Evolutionary conservation across 2,329 filamentous ascomycete species (phyloP).

Genomic region (Calonectria leucothoes): DNA sequence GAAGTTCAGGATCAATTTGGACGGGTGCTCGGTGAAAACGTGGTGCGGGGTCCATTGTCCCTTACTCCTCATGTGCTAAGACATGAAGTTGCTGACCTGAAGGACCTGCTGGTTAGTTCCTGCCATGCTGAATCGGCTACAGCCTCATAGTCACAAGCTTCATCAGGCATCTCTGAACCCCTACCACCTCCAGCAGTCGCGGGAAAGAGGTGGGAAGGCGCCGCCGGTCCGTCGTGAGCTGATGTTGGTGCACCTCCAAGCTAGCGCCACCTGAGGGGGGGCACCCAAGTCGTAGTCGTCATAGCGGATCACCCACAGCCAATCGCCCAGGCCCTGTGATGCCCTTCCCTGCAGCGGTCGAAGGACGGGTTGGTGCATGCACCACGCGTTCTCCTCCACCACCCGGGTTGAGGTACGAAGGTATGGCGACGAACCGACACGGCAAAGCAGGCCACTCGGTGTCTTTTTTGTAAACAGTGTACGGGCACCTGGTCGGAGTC

Average conservation of each 20-base stretch:
- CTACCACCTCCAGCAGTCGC: not conserved
- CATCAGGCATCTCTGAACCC: not conserved
- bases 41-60: not conserved
- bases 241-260: constrained; percentile 10
- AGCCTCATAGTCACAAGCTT: not conserved
- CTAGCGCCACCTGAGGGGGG: not conserved
- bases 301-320: constrained; percentile 27
- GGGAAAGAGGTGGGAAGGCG: constrained; percentile 8
- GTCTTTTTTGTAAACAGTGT: not conserved
- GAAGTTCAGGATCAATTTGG: not conserved
- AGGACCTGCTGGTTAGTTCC: not conserved
- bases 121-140: not conserved
- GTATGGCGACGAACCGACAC: not conserved
- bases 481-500: not conserved
- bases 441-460: not conserved
- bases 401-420: not conserved
- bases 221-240: constrained; percentile 22
- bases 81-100: not conserved
- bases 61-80: not conserved
- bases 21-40: too few species aligned
- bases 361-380: constrained; percentile 32
- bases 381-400: constrained; percentile 31
- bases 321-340: constrained; percentile 27
- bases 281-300: constrained; percentile 34
- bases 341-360: constrained; percentile 29